phyloP scores from a whole-genome alignment of 1,284 basidiomycete species.

The Malassezia restricta region DNA sequence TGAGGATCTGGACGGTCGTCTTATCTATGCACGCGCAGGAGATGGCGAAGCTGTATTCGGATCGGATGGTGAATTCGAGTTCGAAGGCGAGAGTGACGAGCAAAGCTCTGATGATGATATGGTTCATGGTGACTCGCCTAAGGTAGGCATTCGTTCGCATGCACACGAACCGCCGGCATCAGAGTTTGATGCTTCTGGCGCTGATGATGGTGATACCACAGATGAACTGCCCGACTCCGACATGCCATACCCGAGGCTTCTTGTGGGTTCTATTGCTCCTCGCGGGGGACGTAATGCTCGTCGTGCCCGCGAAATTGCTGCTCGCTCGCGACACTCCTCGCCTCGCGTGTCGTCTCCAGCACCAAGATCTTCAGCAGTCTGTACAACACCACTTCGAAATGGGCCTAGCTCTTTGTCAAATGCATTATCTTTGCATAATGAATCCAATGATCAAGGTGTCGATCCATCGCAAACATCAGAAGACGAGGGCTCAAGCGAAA shows the following conservation, averaged over 20 bases:
- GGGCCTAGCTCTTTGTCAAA: constrained; percentile 8
- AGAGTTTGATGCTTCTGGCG: constrained; percentile 10
- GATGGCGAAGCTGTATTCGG: constrained; percentile 46
- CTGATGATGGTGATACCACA: constrained; percentile 42
- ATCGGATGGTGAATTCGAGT: constrained; percentile 45
- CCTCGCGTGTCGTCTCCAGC: constrained; percentile 12
- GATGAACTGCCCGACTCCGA: constrained; percentile 44
- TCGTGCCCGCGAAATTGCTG: constrained; percentile 39
- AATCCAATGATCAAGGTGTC: background rate
- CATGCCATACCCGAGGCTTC: constrained; percentile 42
- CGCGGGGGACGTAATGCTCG: constrained; percentile 37
- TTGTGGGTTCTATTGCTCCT: constrained; percentile 43
- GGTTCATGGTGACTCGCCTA: background rate
- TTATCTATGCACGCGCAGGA: constrained; percentile 43
- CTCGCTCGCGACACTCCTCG: constrained; percentile 30
- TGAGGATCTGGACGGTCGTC: constrained; percentile 43
- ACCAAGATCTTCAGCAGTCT: background rate
- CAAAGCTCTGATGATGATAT: constrained; percentile 25
- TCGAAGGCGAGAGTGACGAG: constrained; percentile 39
- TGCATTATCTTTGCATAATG: constrained; percentile 1
- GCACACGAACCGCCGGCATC: background rate
- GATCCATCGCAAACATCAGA: background rate
- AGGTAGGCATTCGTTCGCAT: background rate
- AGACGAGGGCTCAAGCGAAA: too few relatives aligned
- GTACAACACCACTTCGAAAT: background rate